phyloP scores from a whole-genome alignment of 805 yeast genomes.

The Yarrowia divulgata region DNA sequence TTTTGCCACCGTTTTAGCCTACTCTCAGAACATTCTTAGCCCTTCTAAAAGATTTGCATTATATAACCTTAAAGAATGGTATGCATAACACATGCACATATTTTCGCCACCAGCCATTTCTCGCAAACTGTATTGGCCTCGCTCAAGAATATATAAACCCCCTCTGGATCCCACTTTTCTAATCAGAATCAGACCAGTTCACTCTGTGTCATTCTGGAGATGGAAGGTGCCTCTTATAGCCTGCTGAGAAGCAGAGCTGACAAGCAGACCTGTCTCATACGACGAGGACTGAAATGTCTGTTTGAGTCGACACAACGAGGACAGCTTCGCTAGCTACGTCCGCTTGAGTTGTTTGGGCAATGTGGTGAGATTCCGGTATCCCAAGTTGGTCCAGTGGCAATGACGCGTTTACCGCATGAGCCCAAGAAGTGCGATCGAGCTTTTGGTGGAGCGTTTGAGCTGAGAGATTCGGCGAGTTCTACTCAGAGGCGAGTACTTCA shows the following conservation, averaged over 20 bases:
- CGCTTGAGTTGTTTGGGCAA: background rate
- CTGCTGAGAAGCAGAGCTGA: constrained; percentile 9
- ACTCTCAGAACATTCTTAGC: too few species aligned
- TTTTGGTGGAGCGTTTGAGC: constrained; percentile 1
- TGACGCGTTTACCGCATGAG: constrained; percentile 9
- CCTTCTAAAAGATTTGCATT: too few species aligned
- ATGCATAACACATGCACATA: background rate
- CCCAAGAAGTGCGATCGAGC: constrained; percentile 1
- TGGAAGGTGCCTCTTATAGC: constrained; percentile 7
- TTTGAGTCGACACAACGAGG: too few species aligned
- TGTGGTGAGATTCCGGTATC: background rate
- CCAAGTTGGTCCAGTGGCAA: background rate
- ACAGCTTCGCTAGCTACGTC: background rate
- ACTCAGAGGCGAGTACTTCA: background rate
- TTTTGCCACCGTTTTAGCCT: too few species aligned
- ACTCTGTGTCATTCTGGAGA: constrained; percentile 1
- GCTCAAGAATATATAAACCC: background rate
- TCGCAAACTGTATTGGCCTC: background rate
- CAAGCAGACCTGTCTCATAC: constrained; percentile 7
- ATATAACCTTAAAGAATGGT: background rate
- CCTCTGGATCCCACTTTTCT: background rate
- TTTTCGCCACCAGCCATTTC: background rate
- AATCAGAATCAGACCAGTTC: constrained; percentile 2
- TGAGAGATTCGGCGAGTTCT: background rate
- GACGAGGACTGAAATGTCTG: background rate